Conservation (phyloP, 2,329 filamentous ascomycete species). For the Aspergillus tubingensis region DNA sequence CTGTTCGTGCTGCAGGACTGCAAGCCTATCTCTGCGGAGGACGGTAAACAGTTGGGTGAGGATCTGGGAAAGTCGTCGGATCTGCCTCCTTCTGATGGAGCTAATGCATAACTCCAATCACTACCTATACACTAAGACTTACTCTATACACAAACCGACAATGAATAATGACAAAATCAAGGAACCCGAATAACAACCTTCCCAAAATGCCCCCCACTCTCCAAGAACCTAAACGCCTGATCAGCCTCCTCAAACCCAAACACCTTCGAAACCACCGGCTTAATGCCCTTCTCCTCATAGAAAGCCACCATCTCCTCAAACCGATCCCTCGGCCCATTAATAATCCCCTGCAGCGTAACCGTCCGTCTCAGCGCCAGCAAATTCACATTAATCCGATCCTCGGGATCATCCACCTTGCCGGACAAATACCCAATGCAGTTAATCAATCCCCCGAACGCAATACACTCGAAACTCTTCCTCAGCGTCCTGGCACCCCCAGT, state of each 20-base stretch:
- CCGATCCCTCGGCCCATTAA: conserved; percentile 63
- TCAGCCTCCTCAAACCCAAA: conserved; percentile 56
- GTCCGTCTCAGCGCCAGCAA: conserved; percentile 55
- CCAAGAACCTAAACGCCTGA: conserved; percentile 56
- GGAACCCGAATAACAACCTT: conserved; percentile 56
- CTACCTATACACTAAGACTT: too few species aligned
- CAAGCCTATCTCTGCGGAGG: conserved; percentile 22
- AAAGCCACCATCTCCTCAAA: conserved; percentile 45
- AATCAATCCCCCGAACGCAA: conserved; percentile 50
- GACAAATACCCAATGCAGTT: conserved; percentile 51
- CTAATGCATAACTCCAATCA: too few species aligned
- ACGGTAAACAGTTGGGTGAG: conserved; percentile 26
- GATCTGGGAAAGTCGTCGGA: conserved; percentile 22
- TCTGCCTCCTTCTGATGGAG: neutral
- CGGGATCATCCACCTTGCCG: conserved; percentile 57
- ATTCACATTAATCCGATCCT: conserved; percentile 62
- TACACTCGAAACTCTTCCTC: conserved; percentile 50
- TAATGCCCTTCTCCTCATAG: conserved; percentile 36
- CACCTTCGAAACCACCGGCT: conserved; percentile 55
- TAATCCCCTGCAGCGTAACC: conserved; percentile 58
- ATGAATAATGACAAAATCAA: neutral
- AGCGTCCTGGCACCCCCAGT: conserved; percentile 54
- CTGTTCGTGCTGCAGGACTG: conserved; percentile 39
- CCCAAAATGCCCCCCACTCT: conserved; percentile 56
- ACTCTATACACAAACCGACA: too few species aligned